Evolutionary conservation across 1,284 basidiomycete species (phyloP).

Genomic region (Trichosporon faecale): DNA sequence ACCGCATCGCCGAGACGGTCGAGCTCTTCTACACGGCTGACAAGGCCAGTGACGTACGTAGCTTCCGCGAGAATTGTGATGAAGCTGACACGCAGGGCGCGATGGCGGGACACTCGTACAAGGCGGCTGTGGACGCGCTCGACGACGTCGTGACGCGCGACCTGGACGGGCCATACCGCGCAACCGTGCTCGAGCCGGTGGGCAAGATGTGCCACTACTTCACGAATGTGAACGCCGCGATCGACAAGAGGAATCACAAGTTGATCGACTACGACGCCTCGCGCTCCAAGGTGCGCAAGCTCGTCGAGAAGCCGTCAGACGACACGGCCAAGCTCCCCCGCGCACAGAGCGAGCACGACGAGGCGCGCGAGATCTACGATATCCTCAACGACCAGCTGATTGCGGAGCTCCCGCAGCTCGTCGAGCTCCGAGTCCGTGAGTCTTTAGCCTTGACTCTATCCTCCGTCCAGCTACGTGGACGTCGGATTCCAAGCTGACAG

Average conservation of each 20-base stretch:
- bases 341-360: conserved; percentile 92
- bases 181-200: conserved; percentile 89
- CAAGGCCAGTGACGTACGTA: conserved; percentile 64
- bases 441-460: conserved; percentile 9
- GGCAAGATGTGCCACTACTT: conserved; percentile 97
- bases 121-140: conserved; percentile 88
- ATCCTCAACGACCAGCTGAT: conserved; percentile 89
- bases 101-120: conserved; percentile 96
- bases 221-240: conserved; percentile 88
- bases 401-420: conserved; percentile 81
- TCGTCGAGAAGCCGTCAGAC: conserved; percentile 88
- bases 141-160: conserved; percentile 82
- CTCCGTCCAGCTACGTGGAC: not conserved
- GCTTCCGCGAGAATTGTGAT: not conserved
- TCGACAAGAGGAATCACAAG: conserved; percentile 95
- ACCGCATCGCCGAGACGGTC: conserved; percentile 91
- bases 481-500: not conserved
- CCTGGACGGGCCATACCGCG: conserved; percentile 87
- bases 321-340: conserved; percentile 86
- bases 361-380: conserved; percentile 89
- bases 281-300: conserved; percentile 80
- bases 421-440: conserved; percentile 84
- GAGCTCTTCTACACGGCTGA: conserved; percentile 90
- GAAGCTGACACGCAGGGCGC: conserved; percentile 60
- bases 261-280: conserved; percentile 93